Conservation (phyloP, 768 basidiomycete species). For the Suillus variegatus region DNA sequence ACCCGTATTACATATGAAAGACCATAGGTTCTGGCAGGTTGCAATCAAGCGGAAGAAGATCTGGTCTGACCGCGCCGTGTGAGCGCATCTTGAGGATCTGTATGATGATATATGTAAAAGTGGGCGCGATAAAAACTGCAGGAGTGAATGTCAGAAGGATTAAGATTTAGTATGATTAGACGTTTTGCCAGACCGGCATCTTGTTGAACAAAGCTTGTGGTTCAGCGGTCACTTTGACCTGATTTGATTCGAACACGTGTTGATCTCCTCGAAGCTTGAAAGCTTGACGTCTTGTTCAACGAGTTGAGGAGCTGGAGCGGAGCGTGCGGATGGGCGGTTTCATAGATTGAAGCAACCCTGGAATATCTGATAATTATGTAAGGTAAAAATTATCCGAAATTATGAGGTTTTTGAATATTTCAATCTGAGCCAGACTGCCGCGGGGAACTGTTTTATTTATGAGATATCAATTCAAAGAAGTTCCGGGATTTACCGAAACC, state of each 20-base stretch:
- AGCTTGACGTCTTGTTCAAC: slow-evolving; percentile 2
- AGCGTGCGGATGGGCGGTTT: not conserved
- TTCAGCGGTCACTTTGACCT: not conserved
- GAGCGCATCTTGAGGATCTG: slow-evolving; percentile 1
- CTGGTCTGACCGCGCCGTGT: slow-evolving; percentile 1
- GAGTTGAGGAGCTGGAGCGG: slow-evolving; percentile 6
- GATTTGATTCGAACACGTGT: slow-evolving; percentile 9
- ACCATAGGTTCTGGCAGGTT: slow-evolving; percentile 3
- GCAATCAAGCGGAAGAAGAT: not conserved
- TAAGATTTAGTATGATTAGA: slow-evolving; percentile 33
- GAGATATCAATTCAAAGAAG: slow-evolving; percentile 8
- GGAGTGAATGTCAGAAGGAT: slow-evolving; percentile 7
- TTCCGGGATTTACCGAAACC: slow-evolving; percentile 5
- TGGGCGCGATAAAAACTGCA: not conserved
- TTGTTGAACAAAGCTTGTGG: not conserved
- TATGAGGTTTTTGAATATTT: slow-evolving; percentile 14
- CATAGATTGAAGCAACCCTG: slow-evolving; percentile 2
- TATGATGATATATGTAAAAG: not conserved
- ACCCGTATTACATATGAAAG: not conserved
- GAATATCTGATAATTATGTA: slow-evolving; percentile 19
- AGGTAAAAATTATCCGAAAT: slow-evolving; percentile 5
- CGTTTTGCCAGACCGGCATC: slow-evolving; percentile 27
- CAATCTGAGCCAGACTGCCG: slow-evolving; percentile 21
- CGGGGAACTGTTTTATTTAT: slow-evolving; percentile 19
- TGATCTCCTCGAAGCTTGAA: slow-evolving; percentile 1